Conservation (phyloP, 371 early-diverging fungal genomes). For the Catenaria anguillulae region DNA sequence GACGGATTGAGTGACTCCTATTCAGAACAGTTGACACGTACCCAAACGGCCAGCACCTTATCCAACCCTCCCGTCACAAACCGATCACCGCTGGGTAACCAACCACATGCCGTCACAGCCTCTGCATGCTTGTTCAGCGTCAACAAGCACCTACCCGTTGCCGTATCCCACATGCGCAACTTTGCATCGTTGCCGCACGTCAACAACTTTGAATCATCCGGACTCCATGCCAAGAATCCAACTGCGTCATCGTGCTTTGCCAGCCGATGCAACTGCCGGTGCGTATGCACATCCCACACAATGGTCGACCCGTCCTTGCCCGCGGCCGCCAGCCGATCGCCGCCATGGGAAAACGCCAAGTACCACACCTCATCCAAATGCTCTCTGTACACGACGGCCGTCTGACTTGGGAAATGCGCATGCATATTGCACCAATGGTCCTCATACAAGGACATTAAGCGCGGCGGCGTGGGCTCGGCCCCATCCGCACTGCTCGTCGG, state of each 20-base stretch:
- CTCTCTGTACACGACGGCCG: slow-evolving; percentile 46
- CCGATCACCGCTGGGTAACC: slow-evolving; percentile 54
- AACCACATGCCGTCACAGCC: slow-evolving; percentile 61
- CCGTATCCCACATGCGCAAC: slow-evolving; percentile 65
- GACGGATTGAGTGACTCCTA: neutral
- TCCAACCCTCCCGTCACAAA: slow-evolving; percentile 72
- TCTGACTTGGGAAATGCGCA: slow-evolving; percentile 32
- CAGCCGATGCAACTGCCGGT: neutral
- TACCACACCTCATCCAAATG: slow-evolving; percentile 94
- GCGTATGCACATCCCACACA: slow-evolving; percentile 68
- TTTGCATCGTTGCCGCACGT: slow-evolving; percentile 64
- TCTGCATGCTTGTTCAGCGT: slow-evolving; percentile 48
- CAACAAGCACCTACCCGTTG: slow-evolving; percentile 35
- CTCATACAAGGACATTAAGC: slow-evolving; percentile 30
- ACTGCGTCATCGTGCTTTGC: slow-evolving; percentile 45
- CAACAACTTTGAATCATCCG: slow-evolving; percentile 55
- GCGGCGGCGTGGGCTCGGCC: slow-evolving; percentile 11
- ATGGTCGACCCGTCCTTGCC: slow-evolving; percentile 73
- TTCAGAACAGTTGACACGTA: slow-evolving; percentile 12
- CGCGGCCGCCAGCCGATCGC: slow-evolving; percentile 71
- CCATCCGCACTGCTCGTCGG: neutral
- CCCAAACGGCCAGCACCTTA: slow-evolving; percentile 60
- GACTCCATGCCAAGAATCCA: slow-evolving; percentile 80
- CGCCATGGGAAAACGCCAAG: slow-evolving; percentile 72
- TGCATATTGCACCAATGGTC: slow-evolving; percentile 61